These are phyloP conservation scores for Wallacemonas collosoma DNA, from an alignment of 208 protist genomes.

Conservation along the genomic window DNA sequence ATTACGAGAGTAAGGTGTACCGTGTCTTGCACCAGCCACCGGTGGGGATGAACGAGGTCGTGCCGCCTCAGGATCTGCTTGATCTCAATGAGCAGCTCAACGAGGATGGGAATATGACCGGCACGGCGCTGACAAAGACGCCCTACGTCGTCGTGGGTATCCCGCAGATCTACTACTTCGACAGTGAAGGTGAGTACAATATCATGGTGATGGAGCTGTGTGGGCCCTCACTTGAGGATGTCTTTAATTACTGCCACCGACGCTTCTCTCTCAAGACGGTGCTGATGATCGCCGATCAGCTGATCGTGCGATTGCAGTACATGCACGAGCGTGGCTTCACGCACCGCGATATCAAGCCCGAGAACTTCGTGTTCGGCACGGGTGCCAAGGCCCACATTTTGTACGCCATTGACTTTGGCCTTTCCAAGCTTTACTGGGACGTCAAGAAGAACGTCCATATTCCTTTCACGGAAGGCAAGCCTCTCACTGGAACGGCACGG, in stretches of 20 bases:
- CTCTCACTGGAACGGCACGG: slow-evolving; percentile 98
- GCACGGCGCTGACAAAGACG: neutral
- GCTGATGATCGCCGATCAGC: slow-evolving; percentile 99
- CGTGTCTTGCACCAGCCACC: slow-evolving; percentile 68
- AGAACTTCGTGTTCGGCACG: slow-evolving; percentile 88
- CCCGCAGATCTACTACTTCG: slow-evolving; percentile 96
- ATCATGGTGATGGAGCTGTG: slow-evolving; percentile 94
- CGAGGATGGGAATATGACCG: slow-evolving; percentile 1
- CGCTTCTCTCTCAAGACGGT: slow-evolving; percentile 99
- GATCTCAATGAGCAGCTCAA: slow-evolving; percentile 18
- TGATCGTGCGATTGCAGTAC: slow-evolving; percentile 90
- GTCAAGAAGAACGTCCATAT: slow-evolving; percentile 96
- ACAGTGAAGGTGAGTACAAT: slow-evolving; percentile 97
- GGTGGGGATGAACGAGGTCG: slow-evolving; percentile 38
- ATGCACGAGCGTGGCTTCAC: slow-evolving; percentile 82
- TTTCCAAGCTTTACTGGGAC: slow-evolving; percentile 98
- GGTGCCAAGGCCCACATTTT: slow-evolving; percentile 72
- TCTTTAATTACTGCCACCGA: slow-evolving; percentile 92
- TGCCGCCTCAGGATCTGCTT: slow-evolving; percentile 19
- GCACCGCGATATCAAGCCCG: slow-evolving; percentile 92
- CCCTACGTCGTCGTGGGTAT: slow-evolving; percentile 86
- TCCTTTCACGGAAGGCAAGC: slow-evolving; percentile 98
- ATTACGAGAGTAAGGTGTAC: slow-evolving; percentile 96
- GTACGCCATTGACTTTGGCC: slow-evolving; percentile 98
- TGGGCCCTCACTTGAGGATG: slow-evolving; percentile 86